Conservation (phyloP, 2,329 filamentous ascomycete genomes). For the Exutisphaerella laricina region DNA sequence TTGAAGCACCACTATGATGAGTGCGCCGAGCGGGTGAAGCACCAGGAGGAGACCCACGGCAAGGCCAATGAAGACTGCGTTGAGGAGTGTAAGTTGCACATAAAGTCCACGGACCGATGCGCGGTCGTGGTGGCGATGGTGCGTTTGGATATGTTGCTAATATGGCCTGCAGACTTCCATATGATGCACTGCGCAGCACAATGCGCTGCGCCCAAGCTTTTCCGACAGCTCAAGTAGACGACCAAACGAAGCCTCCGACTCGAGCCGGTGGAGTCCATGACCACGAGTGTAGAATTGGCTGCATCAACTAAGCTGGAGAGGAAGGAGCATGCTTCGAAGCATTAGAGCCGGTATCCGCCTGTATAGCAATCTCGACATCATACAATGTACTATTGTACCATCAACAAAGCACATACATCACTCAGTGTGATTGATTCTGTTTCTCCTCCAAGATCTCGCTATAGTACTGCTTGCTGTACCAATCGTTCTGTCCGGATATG, state of each 20-base stretch:
- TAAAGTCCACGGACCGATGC: background rate
- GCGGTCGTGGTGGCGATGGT: too few species aligned
- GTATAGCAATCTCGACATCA: slow-evolving; percentile 34
- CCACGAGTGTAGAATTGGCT: too few species aligned
- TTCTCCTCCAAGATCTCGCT: too few species aligned
- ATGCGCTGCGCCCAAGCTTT: slow-evolving; percentile 96
- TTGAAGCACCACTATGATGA: slow-evolving; percentile 98
- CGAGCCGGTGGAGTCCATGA: background rate
- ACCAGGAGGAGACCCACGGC: slow-evolving; percentile 62
- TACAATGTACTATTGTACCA: slow-evolving; percentile 33
- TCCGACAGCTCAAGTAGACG: slow-evolving; percentile 77
- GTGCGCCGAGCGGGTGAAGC: slow-evolving; percentile 89
- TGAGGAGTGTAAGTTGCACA: slow-evolving; percentile 83
- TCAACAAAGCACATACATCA: too few species aligned
- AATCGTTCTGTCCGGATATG: too few species aligned
- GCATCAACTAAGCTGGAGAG: background rate
- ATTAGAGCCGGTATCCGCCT: slow-evolving; percentile 21
- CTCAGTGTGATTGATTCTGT: too few species aligned
- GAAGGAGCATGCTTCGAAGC: slow-evolving; percentile 3
- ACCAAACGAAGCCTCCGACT: background rate
- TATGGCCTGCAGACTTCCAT: slow-evolving; percentile 76
- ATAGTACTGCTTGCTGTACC: too few species aligned
- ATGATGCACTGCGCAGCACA: slow-evolving; percentile 89
- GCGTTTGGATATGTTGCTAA: too few species aligned
- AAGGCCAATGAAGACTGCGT: slow-evolving; percentile 91